Base-by-base conservation (phyloP, 179 eudicot species). In the Beta lomatogona region DNA sequence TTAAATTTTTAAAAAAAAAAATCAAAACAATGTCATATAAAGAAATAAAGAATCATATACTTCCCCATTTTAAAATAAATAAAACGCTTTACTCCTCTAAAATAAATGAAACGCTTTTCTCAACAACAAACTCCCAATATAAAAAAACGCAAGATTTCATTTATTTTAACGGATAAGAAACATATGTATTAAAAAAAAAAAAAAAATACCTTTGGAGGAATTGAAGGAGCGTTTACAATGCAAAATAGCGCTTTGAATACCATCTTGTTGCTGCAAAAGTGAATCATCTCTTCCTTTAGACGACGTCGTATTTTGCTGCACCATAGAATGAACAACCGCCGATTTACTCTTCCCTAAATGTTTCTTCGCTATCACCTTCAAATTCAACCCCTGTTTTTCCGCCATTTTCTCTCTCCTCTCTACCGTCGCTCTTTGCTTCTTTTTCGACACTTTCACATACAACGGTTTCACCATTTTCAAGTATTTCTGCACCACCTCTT, bases 221-320 rank as follows among this genome's bases (percentile, higher is more conserved):
- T 95, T 90, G 84, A 95, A 90, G 52, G 99, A 95, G 50, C 90
- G 92, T 83, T 95, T 95, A 90, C 99, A 95, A 78, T 95, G 98
- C 45, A 94, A 66, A 88, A 95, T 95, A 58, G 99, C 99, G 70
- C 99, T 84, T 46, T 92, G 98, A 80, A 95, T 95, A 81, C 97
- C 95, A 77, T 95, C 99, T 67, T 95, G 92, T 60, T 87, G 88
- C 86, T 89, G 90, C 71, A 91, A 16, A 54, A 96, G 81, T 46
- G 98, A 95, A 75, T 94, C 98, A 74, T 96, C 98, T 11, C 92
- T 86, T 50, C 89, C 87, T 36, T 86, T 82, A 2, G 85, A 77
- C 75, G 80, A 71, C 52, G 52, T 28, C 82, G 53, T 45, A 64
- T 22, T 73, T 18, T 18, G 67, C 46, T 73, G 18, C 52, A 76